Base-by-base conservation (phyloP, 2,329 filamentous ascomycete species). In the Coniosporium tulheliwenetii region DNA sequence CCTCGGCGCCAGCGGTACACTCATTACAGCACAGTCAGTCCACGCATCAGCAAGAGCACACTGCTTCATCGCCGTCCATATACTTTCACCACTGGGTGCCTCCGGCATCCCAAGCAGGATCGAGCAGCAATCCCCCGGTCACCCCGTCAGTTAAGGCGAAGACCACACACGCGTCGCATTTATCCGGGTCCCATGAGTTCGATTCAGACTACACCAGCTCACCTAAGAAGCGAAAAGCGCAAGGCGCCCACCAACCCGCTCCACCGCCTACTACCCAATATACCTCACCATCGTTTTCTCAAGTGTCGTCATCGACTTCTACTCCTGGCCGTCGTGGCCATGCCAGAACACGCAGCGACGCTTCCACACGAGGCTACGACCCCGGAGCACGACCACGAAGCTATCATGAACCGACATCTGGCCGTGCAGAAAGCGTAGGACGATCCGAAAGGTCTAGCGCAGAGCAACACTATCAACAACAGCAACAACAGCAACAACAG, bases 51-150 rank as follows among this genome's bases (percentile, higher is more conserved):
- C 75, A 78, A 50, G 72, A 81, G 48, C 75, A 77, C 37, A 62
- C 74, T 36, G 68, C 79, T 47, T 71, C 76, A 13, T 84, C 81
- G 34, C 77, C 81, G 0, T 81, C 79, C 15, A 82, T 93, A 38
- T 91, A 85, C 59, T 94, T 94, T 57, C 85, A 93, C 55, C 85
- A 93, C 56, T 94, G 86, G 85, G 82, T 89, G 44, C 86, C 86
- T 37, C 86, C 86, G 10, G 73, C 70, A 15, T 73, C 76, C 46
- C 72, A 82, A 59, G 66, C 69, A 47, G 70, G 66, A 41, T 57
- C 60, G 41, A 56, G 72, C 44, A 63, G 69, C 43, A 75, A 77
- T 52, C 78, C 81, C 56, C 80, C 81, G 45, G 74, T 73, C 52
- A 81, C 81, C 46, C 80, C 83, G 53, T 79, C 81, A 65, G 78